Evolutionary conservation across 305 asterid genomes (phyloP), one percentile per base, ranked within the genome.

Genomic region (Lippia alba): DNA sequence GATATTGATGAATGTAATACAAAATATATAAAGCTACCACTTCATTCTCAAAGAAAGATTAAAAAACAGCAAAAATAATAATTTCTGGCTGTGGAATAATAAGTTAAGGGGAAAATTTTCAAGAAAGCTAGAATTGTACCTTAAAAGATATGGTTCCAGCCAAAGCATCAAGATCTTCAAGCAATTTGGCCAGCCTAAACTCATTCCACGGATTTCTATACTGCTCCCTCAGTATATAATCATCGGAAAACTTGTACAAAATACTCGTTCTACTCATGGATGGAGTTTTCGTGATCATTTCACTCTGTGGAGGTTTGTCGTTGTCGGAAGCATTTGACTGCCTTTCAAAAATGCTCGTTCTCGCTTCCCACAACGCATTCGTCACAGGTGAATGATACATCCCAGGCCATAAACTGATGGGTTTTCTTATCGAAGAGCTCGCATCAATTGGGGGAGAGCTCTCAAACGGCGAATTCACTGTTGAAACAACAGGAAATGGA

Each of bases 151-250:
- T 92, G 45, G 98, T 92, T 48, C 98, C 97, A 66, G 98, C 98
- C 82, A 92, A 79, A 79, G 98, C 98, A 80, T 92, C 98, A 74
- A 92, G 98, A 75, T 92, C 98, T 69, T 92, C 97, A 16, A 92
- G 90, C 87, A 92, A 78, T 64, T 90, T 92, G 74, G 97, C 98
- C 77, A 85, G 77, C 84, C 98, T 83, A 69, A 92, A 83, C 82
- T 80, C 90, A 82, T 85, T 87, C 98, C 97, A 92, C 0, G 98
- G 94, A 79, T 92, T 90, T 73, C 96, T 84, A 57, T 92, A 92
- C 78, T 92, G 98, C 79, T 90, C 98, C 74, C 92, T 79, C 45
- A 92, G 87, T 18, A 85, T 71, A 75, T 76, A 86, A 84, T 92
- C 98, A 67, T 72, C 73, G 32, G 97, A 92, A 67, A 92, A 90